Evolutionary conservation across 139 green algal species (phyloP).

Genomic region (Nannochloris sp.): DNA sequence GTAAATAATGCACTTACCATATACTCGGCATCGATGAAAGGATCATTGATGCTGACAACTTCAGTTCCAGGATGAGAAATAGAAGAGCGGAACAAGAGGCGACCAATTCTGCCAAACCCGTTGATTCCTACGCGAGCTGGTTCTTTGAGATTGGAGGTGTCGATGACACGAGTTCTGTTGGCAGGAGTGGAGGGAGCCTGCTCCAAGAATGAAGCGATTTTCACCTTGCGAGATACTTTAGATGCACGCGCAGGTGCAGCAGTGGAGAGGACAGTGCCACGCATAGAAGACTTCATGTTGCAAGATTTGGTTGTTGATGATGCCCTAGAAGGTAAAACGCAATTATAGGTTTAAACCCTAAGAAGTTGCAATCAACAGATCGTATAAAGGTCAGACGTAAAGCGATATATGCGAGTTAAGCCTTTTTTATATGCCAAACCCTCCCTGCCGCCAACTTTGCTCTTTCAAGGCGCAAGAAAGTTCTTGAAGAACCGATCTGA

Average conservation of each 20-base stretch:
- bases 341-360: no score
- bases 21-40: conserved; percentile 60
- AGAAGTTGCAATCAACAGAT: no score
- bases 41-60: conserved; percentile 79
- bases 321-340: no score
- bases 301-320: no score
- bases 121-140: conserved; percentile 16
- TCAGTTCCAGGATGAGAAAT: conserved; percentile 68
- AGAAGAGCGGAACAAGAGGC: conserved; percentile 53
- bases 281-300: not conserved
- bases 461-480: no score
- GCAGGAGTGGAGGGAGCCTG: not conserved
- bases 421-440: no score
- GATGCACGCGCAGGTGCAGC: not conserved
- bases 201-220: not conserved
- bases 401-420: no score
- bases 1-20: conserved; percentile 6
- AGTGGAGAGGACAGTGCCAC: not conserved
- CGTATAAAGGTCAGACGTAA: no score
- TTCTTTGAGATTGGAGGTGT: not conserved
- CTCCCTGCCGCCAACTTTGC: no score
- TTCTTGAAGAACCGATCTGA: no score
- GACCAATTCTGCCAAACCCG: conserved; percentile 79
- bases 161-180: not conserved
- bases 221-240: not conserved